A percentile compares a stretch with the other conserved stretches of the same genome.
Evolutionary conservation across 1,284 basidiomycete species (phyloP).

Genomic region (Inonotus obliquus): DNA sequence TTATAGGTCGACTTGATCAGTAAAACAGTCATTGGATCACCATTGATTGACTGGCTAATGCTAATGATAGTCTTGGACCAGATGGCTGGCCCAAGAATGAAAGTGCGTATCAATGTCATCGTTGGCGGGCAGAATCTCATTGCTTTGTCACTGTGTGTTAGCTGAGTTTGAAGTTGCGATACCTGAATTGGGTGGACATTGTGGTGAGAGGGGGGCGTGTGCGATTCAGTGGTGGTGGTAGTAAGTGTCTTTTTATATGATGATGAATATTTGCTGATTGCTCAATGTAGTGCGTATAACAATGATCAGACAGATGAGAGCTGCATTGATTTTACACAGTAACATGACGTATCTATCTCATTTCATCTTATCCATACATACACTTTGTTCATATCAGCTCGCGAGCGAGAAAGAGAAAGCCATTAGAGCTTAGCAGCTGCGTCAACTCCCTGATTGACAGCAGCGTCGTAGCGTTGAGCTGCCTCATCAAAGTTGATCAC

Average conservation of each 20-base stretch:
- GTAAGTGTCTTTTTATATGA: background rate
- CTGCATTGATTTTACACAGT: slow-evolving; percentile 30
- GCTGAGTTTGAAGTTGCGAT: slow-evolving; percentile 34
- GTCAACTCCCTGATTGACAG: slow-evolving; percentile 18
- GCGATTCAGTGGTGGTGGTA: slow-evolving; percentile 37
- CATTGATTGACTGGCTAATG: slow-evolving; percentile 34
- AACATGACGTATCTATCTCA: background rate
- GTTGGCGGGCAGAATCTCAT: background rate
- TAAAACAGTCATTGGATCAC: slow-evolving; percentile 29
- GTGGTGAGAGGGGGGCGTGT: slow-evolving; percentile 29
- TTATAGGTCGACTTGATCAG: slow-evolving; percentile 31
- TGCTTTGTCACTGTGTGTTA: slow-evolving; percentile 14
- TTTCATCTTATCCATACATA: background rate
- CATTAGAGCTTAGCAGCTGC: slow-evolving; percentile 10
- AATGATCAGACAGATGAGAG: slow-evolving; percentile 29
- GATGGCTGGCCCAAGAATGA: slow-evolving; percentile 32
- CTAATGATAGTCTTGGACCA: slow-evolving; percentile 30
- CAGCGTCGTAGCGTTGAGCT: slow-evolving; percentile 60
- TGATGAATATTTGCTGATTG: background rate
- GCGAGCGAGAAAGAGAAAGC: background rate
- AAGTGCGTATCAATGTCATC: slow-evolving; percentile 25
- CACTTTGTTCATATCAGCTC: background rate
- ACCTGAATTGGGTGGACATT: slow-evolving; percentile 31
- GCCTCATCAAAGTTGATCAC: slow-evolving; percentile 83
- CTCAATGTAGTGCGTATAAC: slow-evolving; percentile 8